Evolutionary conservation across 2,329 filamentous ascomycete species (phyloP).

Genomic region (Corynespora cassiicola): DNA sequence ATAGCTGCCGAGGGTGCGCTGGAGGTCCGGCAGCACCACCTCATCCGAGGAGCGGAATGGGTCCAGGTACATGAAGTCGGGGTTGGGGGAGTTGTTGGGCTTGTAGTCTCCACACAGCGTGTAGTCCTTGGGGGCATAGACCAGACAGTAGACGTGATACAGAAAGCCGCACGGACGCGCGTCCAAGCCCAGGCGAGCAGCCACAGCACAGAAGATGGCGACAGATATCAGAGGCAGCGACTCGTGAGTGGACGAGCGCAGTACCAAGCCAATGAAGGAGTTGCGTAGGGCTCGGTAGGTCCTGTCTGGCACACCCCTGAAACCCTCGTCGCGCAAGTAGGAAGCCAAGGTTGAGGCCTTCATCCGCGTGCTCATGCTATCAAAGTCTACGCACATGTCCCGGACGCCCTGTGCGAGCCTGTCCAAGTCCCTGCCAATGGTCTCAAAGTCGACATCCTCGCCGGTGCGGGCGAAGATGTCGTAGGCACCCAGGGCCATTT

Average conservation of each 20-base stretch:
- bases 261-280: slow-evolving; percentile 83
- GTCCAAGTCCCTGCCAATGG: slow-evolving; percentile 68
- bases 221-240: slow-evolving; percentile 87
- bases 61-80: slow-evolving; percentile 77
- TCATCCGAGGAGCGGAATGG: slow-evolving; percentile 77
- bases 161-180: slow-evolving; percentile 83
- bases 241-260: slow-evolving; percentile 75
- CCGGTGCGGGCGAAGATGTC: slow-evolving; percentile 87
- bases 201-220: slow-evolving; percentile 84
- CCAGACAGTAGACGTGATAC: slow-evolving; percentile 82
- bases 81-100: slow-evolving; percentile 31
- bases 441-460: slow-evolving; percentile 73
- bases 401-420: slow-evolving; percentile 65
- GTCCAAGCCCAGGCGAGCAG: slow-evolving; percentile 74
- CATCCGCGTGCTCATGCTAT: slow-evolving; percentile 65
- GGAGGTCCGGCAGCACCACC: slow-evolving; percentile 66
- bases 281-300: slow-evolving; percentile 84
- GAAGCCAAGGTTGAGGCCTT: slow-evolving; percentile 72
- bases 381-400: slow-evolving; percentile 59
- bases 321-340: slow-evolving; percentile 72
- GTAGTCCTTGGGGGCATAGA: slow-evolving; percentile 66
- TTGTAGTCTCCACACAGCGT: slow-evolving; percentile 55
- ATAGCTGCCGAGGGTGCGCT: slow-evolving; percentile 63
- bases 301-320: slow-evolving; percentile 74
- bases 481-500: slow-evolving; percentile 79